Evolutionary conservation across 768 basidiomycete genomes (phyloP), one percentile per base, ranked within the genome.

Genomic region (Lactifluus echinatus): DNA sequence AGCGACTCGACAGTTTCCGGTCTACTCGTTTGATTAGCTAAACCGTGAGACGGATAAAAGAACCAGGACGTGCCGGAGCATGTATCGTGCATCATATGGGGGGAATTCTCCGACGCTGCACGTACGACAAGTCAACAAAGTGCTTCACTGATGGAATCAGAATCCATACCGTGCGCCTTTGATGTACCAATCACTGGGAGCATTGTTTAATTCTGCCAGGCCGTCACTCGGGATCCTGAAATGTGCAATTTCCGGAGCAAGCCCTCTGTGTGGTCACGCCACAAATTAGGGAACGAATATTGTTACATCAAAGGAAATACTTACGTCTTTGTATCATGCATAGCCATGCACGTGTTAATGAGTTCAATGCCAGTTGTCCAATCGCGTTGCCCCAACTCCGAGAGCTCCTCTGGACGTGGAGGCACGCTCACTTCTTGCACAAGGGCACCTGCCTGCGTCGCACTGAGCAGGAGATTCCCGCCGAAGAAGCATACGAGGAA

Each of bases 1-100:
- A 96, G 81, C 0, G 90, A 93, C 69, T 98, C 94, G 24, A 93
- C 80, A 1, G 94, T 98, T 74, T 98, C 94, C 2, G 94, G 94
- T 7, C 90, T 87, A 63, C 24, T 15, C 8, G 39, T 19, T 33
- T 44, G 33, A n/a, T 52, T 14, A 52, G 5, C 19, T 34, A 24
- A 36, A 31, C 24, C 34, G 40, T 6, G 34, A 44, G 21, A 43
- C 48, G 23, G 28, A 26, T 11, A 21, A 43, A 40, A 11, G 29
- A 24, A 24, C 39, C 1, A 33, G 52, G 24, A 68, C 77, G 24
- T 56, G 81, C 81, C 93, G 83, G 8, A 98, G 82, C 69, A 97
- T 96, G 68, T 98, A 96, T 37, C 93, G 82, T 11, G 92, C 92
- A 64, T 95, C 93, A 61, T 93, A 85, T 1, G 83, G 71, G 5